These are phyloP conservation scores for Oidiodendron maius DNA, from an alignment of 495 filamentous ascomycete genomes.

Conservation along the genomic window DNA sequence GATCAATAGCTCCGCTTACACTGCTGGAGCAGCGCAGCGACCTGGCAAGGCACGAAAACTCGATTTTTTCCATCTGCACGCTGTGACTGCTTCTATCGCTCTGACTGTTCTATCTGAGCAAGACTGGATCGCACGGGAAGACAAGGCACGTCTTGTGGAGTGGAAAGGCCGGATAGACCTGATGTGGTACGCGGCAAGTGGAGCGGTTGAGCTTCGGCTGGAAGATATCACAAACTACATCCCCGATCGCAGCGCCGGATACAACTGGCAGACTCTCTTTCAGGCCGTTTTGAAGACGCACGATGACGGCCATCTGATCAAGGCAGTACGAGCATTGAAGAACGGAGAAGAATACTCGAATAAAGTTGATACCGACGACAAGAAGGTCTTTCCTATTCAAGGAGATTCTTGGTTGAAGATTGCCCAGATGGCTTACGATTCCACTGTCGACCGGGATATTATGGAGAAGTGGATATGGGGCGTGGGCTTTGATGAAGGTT, in stretches of 20 bases:
- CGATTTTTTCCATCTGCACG: conserved; percentile 39
- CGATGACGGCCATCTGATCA: conserved; percentile 35
- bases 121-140: conserved; percentile 25
- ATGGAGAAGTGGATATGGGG: conserved; percentile 34
- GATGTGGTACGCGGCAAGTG: conserved; percentile 28
- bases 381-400: conserved; percentile 20
- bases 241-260: conserved; percentile 14
- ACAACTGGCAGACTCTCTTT: conserved; percentile 28
- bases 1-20: conserved; percentile 23
- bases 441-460: conserved; percentile 28
- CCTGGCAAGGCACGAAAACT: conserved; percentile 27
- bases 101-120: conserved; percentile 23
- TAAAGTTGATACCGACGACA: conserved; percentile 18
- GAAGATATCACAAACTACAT: conserved; percentile 18
- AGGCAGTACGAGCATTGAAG: conserved; percentile 31
- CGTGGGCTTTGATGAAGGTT: conserved; percentile 38
- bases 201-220: conserved; percentile 14
- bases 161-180: conserved; percentile 32
- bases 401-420: conserved; percentile 30
- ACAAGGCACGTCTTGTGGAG: conserved; percentile 29
- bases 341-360: conserved; percentile 25
- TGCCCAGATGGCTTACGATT: conserved; percentile 27
- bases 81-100: conserved; percentile 29
- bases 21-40: conserved; percentile 22
- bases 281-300: conserved; percentile 21